A percentile compares a stretch with the other conserved stretches of the same genome.
Conservation (phyloP, 805 yeast genomes). For the Saccharomycopsis oosterbeekiorum region DNA sequence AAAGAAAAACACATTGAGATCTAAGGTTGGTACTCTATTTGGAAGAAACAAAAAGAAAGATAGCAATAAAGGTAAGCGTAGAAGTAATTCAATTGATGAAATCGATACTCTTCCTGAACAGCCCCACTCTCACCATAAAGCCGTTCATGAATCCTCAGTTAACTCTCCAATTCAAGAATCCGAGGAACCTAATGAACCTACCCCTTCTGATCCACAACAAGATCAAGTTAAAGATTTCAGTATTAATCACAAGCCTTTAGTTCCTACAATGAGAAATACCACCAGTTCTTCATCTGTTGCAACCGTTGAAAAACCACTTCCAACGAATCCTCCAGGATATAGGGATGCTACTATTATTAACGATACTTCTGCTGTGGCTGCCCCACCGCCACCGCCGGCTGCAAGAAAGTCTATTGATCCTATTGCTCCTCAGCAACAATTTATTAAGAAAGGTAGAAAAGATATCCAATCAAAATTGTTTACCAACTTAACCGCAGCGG, state of each 20-base stretch:
- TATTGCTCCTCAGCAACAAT: constrained; percentile 12
- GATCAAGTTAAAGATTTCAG: constrained; percentile 1
- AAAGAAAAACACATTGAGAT: constrained; percentile 36
- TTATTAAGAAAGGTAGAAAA: constrained; percentile 22
- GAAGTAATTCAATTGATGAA: constrained; percentile 3
- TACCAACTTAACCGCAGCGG: constrained; percentile 34
- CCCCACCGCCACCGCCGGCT: constrained; percentile 18
- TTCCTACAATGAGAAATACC: constrained; percentile 5
- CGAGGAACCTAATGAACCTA: background rate
- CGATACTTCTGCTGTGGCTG: constrained; percentile 17
- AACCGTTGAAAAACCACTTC: background rate
- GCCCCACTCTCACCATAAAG: background rate
- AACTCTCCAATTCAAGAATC: background rate
- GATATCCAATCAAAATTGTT: constrained; percentile 39
- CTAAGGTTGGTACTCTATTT: constrained; percentile 68
- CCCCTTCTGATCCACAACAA: background rate
- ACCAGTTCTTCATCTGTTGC: constrained; percentile 1
- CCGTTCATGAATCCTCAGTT: background rate
- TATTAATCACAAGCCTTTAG: constrained; percentile 11
- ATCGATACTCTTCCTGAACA: background rate
- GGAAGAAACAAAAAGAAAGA: constrained; percentile 37
- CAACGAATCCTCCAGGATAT: constrained; percentile 12
- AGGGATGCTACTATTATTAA: constrained; percentile 8
- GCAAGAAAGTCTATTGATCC: constrained; percentile 16
- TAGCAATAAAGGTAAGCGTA: background rate